phyloP scores from a whole-genome alignment of 495 filamentous ascomycete genomes.

The Tuber melanosporum region DNA sequence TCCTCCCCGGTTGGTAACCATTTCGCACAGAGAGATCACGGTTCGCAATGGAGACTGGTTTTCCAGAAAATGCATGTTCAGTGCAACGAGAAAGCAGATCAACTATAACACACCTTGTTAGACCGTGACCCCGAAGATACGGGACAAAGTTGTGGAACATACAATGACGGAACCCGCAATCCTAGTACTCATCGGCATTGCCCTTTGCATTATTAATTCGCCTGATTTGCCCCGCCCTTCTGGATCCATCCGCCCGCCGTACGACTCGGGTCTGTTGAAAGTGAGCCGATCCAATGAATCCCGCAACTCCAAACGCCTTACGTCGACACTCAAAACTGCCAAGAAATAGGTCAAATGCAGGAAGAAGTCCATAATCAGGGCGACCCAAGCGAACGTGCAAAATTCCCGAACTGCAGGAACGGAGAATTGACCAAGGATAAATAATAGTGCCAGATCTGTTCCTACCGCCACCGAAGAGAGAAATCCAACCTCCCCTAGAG shows the following conservation, averaged over 20 bases:
- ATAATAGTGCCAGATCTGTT: conserved; percentile 57
- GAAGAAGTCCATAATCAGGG: conserved; percentile 62
- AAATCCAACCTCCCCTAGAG: conserved; percentile 62
- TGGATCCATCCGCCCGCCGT: neutral
- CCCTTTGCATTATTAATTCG: conserved; percentile 27
- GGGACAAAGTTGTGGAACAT: conserved; percentile 7
- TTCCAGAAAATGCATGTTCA: conserved; percentile 58
- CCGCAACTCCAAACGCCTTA: conserved; percentile 60
- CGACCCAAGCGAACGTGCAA: conserved; percentile 63
- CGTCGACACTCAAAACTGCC: conserved; percentile 66
- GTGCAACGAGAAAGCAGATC: conserved; percentile 38
- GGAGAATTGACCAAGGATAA: conserved; percentile 52
- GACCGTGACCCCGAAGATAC: neutral
- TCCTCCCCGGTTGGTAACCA: conserved; percentile 38
- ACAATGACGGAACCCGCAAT: conserved; percentile 43
- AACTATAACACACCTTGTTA: conserved; percentile 27
- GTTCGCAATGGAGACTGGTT: conserved; percentile 48
- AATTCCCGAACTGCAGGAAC: conserved; percentile 60
- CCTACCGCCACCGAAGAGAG: conserved; percentile 54
- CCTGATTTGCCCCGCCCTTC: neutral
- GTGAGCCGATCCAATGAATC: conserved; percentile 48
- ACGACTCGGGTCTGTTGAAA: conserved; percentile 26
- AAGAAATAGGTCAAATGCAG: conserved; percentile 67
- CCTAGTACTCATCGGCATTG: conserved; percentile 40
- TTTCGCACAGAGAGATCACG: conserved; percentile 42